Base-by-base conservation (phyloP, 805 yeast genomes). In the Lipomyces yamadae region DNA sequence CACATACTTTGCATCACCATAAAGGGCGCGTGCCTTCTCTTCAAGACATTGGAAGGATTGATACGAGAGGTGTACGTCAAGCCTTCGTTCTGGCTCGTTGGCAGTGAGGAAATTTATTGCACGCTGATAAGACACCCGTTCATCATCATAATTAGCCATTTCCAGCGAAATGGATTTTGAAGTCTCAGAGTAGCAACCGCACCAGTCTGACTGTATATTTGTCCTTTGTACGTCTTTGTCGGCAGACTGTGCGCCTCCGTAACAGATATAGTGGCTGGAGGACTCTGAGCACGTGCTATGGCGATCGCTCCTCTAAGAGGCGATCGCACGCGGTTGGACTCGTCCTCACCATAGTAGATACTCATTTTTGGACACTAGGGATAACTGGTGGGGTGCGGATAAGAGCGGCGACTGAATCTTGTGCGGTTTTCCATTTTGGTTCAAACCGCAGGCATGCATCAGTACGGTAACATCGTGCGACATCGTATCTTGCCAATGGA, bases 11-110 rank as follows among this genome's bases (percentile, higher is more conserved):
- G 45, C 45, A 39, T 39, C 45, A 39, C 45, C 45, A 39, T 39
- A 39, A 8, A 39, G 11, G 5, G 45, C 45, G 45, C 45, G 45
- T 11, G 45, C 45, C 45, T 39, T 39, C 45, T 39, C 45, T 11
- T 39, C 45, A 39, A 39, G 45, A 39, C 5, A 39, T 39, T 15
- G 45, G 45, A 39, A 39, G 45, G 45, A 39, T 39, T 11, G 11
- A 13, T 39, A 39, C 18, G 45, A 39, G 45, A 39, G 45, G n/a
- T 39, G 13, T 39, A 39, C 4, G 45, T 39, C 45, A 39, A 39
- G 45, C 45, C 45, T 39, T 39, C 45, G 45, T 39, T 39, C 45
- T 39, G 45, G 45, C 45, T 13, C 45, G 45, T 39, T 39, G 45
- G 45, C 45, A 39, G 45, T 39, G 45, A 39, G 45, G 45, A 39